Conservation (phyloP, 345 rosid species). For the Salix exigua region DNA sequence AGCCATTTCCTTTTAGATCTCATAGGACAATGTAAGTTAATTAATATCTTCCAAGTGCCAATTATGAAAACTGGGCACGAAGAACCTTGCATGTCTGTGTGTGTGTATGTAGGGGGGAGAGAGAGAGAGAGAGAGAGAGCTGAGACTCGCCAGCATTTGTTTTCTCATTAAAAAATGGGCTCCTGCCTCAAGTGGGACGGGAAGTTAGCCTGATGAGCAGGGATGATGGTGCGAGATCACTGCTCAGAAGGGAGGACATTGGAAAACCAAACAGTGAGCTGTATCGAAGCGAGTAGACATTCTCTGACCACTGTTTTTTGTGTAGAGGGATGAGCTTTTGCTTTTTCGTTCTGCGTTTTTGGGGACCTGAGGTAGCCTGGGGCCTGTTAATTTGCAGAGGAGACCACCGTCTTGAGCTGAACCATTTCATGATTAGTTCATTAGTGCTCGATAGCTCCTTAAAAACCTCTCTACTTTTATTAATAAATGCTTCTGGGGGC, state of each 20-base stretch:
- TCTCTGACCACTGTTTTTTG: constrained; percentile 8
- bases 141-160: background rate
- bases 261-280: constrained; percentile 9
- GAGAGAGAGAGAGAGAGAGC: too few relatives aligned
- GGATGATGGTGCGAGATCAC: background rate
- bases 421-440: constrained; percentile 39
- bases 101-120: too few relatives aligned
- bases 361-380: constrained; percentile 3
- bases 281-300: constrained; percentile 16
- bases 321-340: background rate
- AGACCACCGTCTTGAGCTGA: constrained; percentile 12
- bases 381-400: constrained; percentile 8
- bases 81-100: too few relatives aligned
- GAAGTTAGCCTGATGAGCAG: background rate
- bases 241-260: background rate
- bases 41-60: too few relatives aligned
- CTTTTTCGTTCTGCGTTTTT: background rate
- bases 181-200: background rate
- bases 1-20: too few relatives aligned
- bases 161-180: background rate
- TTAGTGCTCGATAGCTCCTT: constrained; percentile 33
- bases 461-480: constrained; percentile 20
- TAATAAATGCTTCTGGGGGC: constrained; percentile 24
- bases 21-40: too few relatives aligned
- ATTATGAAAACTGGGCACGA: too few relatives aligned